These are phyloP conservation scores for Heliosperma pusillum DNA, from an alignment of 148 eudicot species.

Conservation along the genomic window DNA sequence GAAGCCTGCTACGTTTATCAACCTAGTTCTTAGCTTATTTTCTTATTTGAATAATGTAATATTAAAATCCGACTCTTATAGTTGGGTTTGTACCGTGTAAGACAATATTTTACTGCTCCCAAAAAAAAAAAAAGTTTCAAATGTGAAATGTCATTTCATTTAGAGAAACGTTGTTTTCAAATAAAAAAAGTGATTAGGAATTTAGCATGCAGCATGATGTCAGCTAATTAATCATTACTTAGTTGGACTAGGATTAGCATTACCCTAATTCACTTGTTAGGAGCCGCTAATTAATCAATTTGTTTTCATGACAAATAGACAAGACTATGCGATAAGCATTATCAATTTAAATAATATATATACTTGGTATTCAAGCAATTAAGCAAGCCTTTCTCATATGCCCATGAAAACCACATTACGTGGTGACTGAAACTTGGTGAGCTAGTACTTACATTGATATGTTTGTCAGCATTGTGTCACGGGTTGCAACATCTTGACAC, in stretches of 20 bases:
- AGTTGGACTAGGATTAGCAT: slow-evolving; percentile 8
- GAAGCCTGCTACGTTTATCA: too few relatives aligned
- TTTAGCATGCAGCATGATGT: slow-evolving; percentile 9
- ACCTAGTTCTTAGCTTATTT: too few relatives aligned
- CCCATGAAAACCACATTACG: neutral
- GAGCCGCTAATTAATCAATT: slow-evolving; percentile 2
- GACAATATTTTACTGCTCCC: too few relatives aligned
- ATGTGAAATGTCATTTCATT: neutral
- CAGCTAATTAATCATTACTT: neutral
- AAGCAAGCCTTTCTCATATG: neutral
- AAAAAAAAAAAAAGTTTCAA: too few relatives aligned
- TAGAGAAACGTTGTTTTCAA: neutral
- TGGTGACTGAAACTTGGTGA: neutral
- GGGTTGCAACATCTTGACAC: too few relatives aligned
- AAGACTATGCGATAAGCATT: slow-evolving; percentile 9
- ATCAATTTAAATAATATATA: slow-evolving; percentile 1
- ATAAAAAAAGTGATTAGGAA: neutral
- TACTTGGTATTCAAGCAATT: neutral
- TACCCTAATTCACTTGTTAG: neutral
- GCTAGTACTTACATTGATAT: neutral
- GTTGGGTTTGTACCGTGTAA: too few relatives aligned
- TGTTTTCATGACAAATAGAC: slow-evolving; percentile 1
- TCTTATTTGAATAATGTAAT: too few relatives aligned
- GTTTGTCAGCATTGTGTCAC: too few relatives aligned
- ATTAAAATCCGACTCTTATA: too few relatives aligned